These are phyloP conservation scores for Dendryphion nanum DNA, from an alignment of 2,329 filamentous ascomycete species.

Conservation along the genomic window DNA sequence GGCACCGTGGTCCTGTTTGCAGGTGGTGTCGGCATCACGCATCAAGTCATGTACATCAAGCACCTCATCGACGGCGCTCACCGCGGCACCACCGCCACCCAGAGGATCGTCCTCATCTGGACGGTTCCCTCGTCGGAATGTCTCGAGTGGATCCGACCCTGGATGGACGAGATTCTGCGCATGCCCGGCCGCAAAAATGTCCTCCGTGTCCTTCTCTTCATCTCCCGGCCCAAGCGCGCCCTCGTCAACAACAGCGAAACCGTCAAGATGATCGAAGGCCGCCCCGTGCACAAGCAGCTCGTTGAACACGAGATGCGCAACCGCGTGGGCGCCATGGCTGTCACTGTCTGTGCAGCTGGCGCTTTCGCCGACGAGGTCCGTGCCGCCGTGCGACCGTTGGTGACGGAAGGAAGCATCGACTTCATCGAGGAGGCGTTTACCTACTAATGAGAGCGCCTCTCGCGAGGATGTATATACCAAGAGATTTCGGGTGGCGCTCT, in stretches of 20 bases:
- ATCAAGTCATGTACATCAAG: constrained; percentile 73
- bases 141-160: constrained; percentile 62
- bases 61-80: constrained; percentile 68
- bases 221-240: constrained; percentile 58
- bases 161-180: constrained; percentile 64
- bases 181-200: constrained; percentile 59
- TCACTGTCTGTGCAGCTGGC: constrained; percentile 63
- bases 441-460: too few relatives aligned
- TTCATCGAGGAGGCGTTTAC: constrained; percentile 67
- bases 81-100: constrained; percentile 67
- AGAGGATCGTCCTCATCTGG: constrained; percentile 74
- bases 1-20: constrained; percentile 78
- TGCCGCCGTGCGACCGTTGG: constrained; percentile 51
- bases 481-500: too few relatives aligned
- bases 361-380: constrained; percentile 63
- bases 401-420: constrained; percentile 55
- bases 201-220: constrained; percentile 60
- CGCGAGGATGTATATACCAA: too few relatives aligned
- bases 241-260: constrained; percentile 59
- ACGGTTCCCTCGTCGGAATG: constrained; percentile 70
- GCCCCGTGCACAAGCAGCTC: constrained; percentile 56
- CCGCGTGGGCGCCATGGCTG: constrained; percentile 59
- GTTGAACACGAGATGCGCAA: constrained; percentile 56
- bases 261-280: constrained; percentile 61
- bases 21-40: constrained; percentile 77